These are phyloP conservation scores for Magnusiomyces tetraspermus DNA, from an alignment of 1,139 yeast genomes.

Conservation along the genomic window DNA sequence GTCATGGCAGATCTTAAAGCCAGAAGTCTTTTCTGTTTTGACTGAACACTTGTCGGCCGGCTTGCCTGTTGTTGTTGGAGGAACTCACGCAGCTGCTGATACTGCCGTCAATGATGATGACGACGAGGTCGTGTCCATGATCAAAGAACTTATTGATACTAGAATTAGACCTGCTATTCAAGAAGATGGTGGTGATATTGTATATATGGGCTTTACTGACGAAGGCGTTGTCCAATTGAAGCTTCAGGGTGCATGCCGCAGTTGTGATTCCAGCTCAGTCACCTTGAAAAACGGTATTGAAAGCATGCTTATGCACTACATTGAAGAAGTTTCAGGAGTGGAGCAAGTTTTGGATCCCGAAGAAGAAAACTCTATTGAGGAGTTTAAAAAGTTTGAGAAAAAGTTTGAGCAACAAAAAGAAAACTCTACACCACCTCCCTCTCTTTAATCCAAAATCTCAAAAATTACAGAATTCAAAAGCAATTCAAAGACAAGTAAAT, in stretches of 20 bases:
- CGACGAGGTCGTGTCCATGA: constrained; percentile 76
- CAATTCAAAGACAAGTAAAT: background rate
- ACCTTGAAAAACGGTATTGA: constrained; percentile 77
- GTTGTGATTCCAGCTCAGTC: constrained; percentile 68
- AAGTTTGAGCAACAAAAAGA: constrained; percentile 21
- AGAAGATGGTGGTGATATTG: constrained; percentile 80
- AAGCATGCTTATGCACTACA: constrained; percentile 73
- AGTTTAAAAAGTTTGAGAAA: constrained; percentile 58
- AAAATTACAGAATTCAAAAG: too few relatives aligned
- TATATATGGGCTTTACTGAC: constrained; percentile 54
- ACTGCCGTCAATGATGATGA: constrained; percentile 49
- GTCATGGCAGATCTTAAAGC: constrained; percentile 71
- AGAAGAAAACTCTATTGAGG: constrained; percentile 51
- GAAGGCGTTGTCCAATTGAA: constrained; percentile 68
- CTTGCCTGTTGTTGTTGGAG: constrained; percentile 40
- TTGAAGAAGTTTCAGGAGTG: constrained; percentile 72
- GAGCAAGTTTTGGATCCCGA: constrained; percentile 58
- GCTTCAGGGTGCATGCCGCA: constrained; percentile 74
- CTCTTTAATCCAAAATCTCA: background rate
- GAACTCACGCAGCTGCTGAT: constrained; percentile 42
- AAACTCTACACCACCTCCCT: background rate
- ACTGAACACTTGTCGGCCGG: constrained; percentile 82
- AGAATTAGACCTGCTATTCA: constrained; percentile 83
- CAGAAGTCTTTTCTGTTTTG: constrained; percentile 75
- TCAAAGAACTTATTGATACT: constrained; percentile 86